These are phyloP conservation scores for Aureobasidium melanogenum DNA, from an alignment of 2,329 filamentous ascomycete genomes.

Conservation along the genomic window DNA sequence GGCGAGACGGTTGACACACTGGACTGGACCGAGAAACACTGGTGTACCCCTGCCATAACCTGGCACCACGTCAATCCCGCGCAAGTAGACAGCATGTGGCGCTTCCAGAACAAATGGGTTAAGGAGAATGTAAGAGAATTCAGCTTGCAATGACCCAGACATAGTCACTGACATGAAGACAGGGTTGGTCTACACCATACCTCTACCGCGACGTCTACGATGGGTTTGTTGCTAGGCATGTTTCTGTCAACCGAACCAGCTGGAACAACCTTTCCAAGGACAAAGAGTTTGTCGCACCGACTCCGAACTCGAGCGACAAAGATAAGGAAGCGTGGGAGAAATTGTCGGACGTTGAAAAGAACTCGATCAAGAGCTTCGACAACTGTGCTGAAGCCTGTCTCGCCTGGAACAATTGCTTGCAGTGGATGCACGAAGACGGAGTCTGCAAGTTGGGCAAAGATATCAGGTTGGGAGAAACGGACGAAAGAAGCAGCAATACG, in stretches of 20 bases:
- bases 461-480: constrained; percentile 24
- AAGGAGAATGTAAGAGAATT: constrained; percentile 7
- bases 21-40: constrained; percentile 30
- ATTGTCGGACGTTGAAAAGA: constrained; percentile 20
- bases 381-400: constrained; percentile 24
- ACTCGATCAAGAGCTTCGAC: constrained; percentile 19
- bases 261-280: constrained; percentile 28
- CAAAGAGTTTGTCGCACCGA: constrained; percentile 19
- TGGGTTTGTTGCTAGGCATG: constrained; percentile 24
- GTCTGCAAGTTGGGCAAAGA: constrained; percentile 25
- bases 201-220: constrained; percentile 26
- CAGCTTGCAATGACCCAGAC: neutral
- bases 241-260: constrained; percentile 21
- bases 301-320: constrained; percentile 8
- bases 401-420: constrained; percentile 22
- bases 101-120: constrained; percentile 19
- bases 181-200: constrained; percentile 26
- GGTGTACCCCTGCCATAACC: constrained; percentile 35
- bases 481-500: constrained; percentile 21
- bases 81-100: constrained; percentile 24
- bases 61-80: constrained; percentile 24
- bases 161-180: neutral
- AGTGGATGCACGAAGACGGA: constrained; percentile 27
- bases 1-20: constrained; percentile 32
- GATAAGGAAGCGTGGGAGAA: constrained; percentile 17